A percentile compares a stretch with the other conserved stretches of the same genome.
Conservation (phyloP, 169 alveolate genomes). For the Cystoisospora suis region DNA sequence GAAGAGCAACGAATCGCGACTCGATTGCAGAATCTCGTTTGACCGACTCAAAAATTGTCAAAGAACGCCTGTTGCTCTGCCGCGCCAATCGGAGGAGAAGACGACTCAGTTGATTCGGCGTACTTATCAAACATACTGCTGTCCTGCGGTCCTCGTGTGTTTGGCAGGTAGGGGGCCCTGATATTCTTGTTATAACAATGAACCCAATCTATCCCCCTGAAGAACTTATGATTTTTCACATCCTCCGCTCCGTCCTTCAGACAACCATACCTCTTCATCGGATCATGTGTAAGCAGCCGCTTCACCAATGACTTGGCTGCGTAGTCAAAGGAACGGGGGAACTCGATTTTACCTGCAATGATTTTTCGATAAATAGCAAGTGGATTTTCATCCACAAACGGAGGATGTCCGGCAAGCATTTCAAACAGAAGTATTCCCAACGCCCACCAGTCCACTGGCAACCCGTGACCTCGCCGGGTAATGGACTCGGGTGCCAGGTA, state of each 20-base stretch:
- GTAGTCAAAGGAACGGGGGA: slow-evolving; percentile 64
- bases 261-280: slow-evolving; percentile 87
- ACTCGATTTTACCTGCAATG: slow-evolving; percentile 86
- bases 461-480: slow-evolving; percentile 72
- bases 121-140: slow-evolving; percentile 81
- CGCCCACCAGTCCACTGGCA: slow-evolving; percentile 98
- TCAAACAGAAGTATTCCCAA: slow-evolving; percentile 95
- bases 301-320: slow-evolving; percentile 85
- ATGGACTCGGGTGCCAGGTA: slow-evolving; percentile 96
- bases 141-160: slow-evolving; percentile 76
- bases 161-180: slow-evolving; percentile 86
- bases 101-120: slow-evolving; percentile 80
- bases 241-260: slow-evolving; percentile 82
- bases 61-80: slow-evolving; percentile 41
- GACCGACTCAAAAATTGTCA: slow-evolving; percentile 40
- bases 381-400: slow-evolving; percentile 96
- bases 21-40: too few relatives aligned
- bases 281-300: slow-evolving; percentile 86
- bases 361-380: slow-evolving; percentile 94
- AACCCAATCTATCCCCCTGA: slow-evolving; percentile 85
- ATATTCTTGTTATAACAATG: slow-evolving; percentile 70
- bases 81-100: slow-evolving; percentile 33
- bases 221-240: slow-evolving; percentile 83
- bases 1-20: too few relatives aligned
- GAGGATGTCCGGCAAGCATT: slow-evolving; percentile 97